Conservation (phyloP, 176 grass and related monocot species). For the Bonia amplexicaulis region DNA sequence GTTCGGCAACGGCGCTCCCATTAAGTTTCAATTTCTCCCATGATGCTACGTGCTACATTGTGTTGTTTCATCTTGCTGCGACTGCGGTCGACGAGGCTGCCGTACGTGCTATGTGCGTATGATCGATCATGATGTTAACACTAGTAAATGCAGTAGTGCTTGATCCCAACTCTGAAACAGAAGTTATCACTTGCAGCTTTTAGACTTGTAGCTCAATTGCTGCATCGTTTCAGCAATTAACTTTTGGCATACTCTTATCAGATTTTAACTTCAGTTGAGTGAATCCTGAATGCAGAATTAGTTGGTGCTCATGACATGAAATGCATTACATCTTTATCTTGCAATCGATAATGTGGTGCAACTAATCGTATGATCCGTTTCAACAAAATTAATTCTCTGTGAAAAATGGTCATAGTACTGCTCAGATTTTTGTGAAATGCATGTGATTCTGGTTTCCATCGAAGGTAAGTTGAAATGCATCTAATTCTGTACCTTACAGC, state of each 20-base stretch:
- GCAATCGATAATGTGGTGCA: background rate
- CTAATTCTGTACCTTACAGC: too few relatives aligned
- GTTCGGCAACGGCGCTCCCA: background rate
- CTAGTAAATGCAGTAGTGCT: background rate
- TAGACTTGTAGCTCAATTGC: background rate
- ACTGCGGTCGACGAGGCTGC: background rate
- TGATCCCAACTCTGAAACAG: background rate
- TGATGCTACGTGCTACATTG: background rate
- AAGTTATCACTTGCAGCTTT: background rate
- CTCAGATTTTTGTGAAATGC: background rate
- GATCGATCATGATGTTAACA: background rate
- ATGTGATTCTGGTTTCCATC: too few relatives aligned
- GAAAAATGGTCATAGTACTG: background rate
- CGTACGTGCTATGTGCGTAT: background rate
- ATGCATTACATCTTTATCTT: background rate
- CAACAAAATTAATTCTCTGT: background rate
- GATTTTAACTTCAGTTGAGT: background rate
- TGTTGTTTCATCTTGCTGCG: background rate
- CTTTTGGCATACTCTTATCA: background rate
- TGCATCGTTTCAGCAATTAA: background rate
- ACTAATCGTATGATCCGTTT: too few relatives aligned
- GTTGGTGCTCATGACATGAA: background rate
- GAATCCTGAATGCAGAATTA: background rate
- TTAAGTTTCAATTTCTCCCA: background rate
- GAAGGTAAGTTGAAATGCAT: too few relatives aligned